phyloP scores from a whole-genome alignment of 2,329 filamentous ascomycete species.

The Aspergillus transmontanensis region DNA sequence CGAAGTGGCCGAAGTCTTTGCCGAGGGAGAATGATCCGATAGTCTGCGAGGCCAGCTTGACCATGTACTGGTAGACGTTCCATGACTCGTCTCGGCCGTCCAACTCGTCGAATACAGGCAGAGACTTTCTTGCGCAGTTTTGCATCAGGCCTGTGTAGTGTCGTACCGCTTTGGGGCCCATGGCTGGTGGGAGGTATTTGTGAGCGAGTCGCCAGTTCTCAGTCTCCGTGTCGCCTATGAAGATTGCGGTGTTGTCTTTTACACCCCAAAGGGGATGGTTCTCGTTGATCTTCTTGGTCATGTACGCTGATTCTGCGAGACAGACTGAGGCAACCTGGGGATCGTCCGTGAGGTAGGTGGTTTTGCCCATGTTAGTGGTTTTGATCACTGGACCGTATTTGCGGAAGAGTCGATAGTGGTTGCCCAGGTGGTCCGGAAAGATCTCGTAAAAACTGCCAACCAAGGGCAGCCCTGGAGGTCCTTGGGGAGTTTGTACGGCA shows the following conservation, averaged over 20 bases:
- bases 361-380: conserved; percentile 55
- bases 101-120: conserved; percentile 50
- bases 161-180: conserved; percentile 60
- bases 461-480: conserved; percentile 28
- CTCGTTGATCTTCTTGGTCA: conserved; percentile 51
- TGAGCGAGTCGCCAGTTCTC: conserved; percentile 47
- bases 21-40: conserved; percentile 47
- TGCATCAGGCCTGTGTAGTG: conserved; percentile 64
- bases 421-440: conserved; percentile 59
- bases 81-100: conserved; percentile 47
- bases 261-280: conserved; percentile 27
- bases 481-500: conserved; percentile 22
- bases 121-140: conserved; percentile 51
- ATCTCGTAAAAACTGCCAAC: conserved; percentile 57
- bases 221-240: conserved; percentile 29
- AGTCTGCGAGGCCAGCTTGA: conserved; percentile 46
- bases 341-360: conserved; percentile 53
- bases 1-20: conserved; percentile 48
- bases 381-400: conserved; percentile 54
- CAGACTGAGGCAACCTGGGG: conserved; percentile 49
- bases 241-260: conserved; percentile 27
- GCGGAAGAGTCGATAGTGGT: conserved; percentile 55
- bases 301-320: conserved; percentile 52
- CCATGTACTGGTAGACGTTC: conserved; percentile 52
- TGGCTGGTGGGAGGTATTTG: conserved; percentile 62